Base-by-base conservation (phyloP, 1,284 basidiomycete genomes). In the Austropuccinia psidii region DNA sequence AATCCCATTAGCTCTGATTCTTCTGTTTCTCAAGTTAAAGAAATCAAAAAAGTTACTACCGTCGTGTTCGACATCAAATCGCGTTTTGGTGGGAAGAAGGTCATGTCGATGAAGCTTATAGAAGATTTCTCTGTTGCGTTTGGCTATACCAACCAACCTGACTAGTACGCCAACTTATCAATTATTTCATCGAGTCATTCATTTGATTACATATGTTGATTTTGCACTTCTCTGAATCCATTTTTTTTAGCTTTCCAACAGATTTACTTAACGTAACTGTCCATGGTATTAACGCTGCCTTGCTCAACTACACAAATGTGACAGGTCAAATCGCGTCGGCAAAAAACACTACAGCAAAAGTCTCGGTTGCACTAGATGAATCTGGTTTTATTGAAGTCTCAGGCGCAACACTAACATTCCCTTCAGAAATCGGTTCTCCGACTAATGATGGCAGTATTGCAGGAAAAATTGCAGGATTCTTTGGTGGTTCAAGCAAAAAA, bases 391-490 rank as follows among this genome's bases (percentile, higher is more conserved):
- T 91, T 8, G 87, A 79, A 4, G 80, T 80, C 41, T 64, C 74
- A 21, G 76, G 88, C 3, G 87, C 93, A 27, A 85, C 87, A 29
- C 89, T 91, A 49, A 88, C 88, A 0, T 80, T 91, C 45, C 89
- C 87, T 1, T 88, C 85, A 76, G 87, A 78, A 77, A 17, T 69
- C 60, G 13, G 39, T 73, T 55, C 61, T 45, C 57, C 55, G 29
- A 45, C 33, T 24, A 74, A 50, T 75, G 21, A 78, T 72, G 54
- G 69, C 13, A 60, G 68, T 66, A 60, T 75, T 68, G 57, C 79
- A 87, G 90, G 88, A 74, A 91, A 89, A 82, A 82, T 96, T 75
- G 94, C 93, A 82, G 88, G 87, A 43, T 82, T 96, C 75, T 93
- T 95, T 79, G 88, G 88, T 50, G 87, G 85, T 75, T 83, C 85